Base-by-base conservation (phyloP, 2,329 filamentous ascomycete genomes). In the Mycocentrospora acerina region DNA sequence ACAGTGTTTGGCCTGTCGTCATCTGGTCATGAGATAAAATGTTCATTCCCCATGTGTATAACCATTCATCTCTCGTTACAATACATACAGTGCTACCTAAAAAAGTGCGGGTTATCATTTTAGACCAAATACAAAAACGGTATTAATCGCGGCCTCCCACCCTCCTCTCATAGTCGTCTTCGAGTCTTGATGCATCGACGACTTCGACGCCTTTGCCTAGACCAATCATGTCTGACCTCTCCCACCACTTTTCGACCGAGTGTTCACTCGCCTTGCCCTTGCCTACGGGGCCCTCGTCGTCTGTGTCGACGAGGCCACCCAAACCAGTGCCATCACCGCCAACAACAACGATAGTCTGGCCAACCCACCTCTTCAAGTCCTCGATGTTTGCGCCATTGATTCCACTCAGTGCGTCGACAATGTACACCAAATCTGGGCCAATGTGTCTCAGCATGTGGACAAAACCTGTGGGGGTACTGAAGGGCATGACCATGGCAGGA, bases 391-490 rank as follows among this genome's bases (percentile, higher is more conserved):
- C 79, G 18, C 91, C 91, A 26, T 86, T 79, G 2, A 80, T 72
- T 6, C 91, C 91, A 29, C 85, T 80, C 17, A 96, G 78, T 3
- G 86, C 88, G 59, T 93, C 88, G 59, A 94, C 87, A 9, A 96
- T 77, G 61, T 97, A 97, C 24, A 96, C 81, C 17, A 91, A 75
- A 42, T 95, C 87, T 0, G 91, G 91, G 25, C 84, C 81, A 6
- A 97, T 75, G 63, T 95, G 88, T 35, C 88, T 85, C 18, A 96
- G 78, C 53, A 96, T 89, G 62, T 95, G 87, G 4, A 89, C 79
- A 61, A 93, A 88, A 30, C 90, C 90, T 18, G 81, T 84, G n/a
- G 79, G 72, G 0, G 88, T 88, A 9, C 85, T 93, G 62, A 95
- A 97, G 0, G 90, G 90, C 60, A 97, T 78, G 40, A 96, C 85